Evolutionary conservation across 2,329 filamentous ascomycete genomes (phyloP).

Genomic region (Rutstroemia sp.): DNA sequence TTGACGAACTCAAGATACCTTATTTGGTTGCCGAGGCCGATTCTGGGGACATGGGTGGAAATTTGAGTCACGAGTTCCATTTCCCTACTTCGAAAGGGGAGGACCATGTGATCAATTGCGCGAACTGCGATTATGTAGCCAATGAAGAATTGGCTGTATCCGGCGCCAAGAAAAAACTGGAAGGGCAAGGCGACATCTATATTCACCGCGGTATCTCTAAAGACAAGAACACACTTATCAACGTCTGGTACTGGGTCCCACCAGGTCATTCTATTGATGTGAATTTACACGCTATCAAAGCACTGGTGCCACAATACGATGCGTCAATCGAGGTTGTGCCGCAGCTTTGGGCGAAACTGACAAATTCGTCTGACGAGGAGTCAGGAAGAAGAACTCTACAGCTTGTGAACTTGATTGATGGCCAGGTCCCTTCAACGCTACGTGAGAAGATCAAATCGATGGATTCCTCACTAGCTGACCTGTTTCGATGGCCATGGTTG

Average conservation of each 20-base stretch:
- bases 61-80: constrained; percentile 91
- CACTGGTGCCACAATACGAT: constrained; percentile 60
- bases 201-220: constrained; percentile 49
- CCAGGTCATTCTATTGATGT: constrained; percentile 27
- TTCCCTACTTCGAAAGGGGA: constrained; percentile 74
- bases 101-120: constrained; percentile 74
- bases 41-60: constrained; percentile 93
- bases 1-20: constrained; percentile 75
- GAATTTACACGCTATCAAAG: constrained; percentile 60
- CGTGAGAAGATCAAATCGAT: background rate
- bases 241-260: constrained; percentile 44
- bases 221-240: constrained; percentile 61
- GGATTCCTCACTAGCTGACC: background rate
- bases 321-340: constrained; percentile 56
- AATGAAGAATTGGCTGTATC: constrained; percentile 75
- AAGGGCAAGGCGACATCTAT: constrained; percentile 38
- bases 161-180: background rate
- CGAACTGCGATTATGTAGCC: constrained; percentile 64
- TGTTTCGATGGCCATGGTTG: background rate
- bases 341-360: constrained; percentile 39
- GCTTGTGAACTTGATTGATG: background rate
- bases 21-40: constrained; percentile 82
- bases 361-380: background rate
- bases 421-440: background rate
- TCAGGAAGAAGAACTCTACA: too few species aligned